phyloP scores from a whole-genome alignment of 306 rosid species.

The Rosa rugosa region DNA sequence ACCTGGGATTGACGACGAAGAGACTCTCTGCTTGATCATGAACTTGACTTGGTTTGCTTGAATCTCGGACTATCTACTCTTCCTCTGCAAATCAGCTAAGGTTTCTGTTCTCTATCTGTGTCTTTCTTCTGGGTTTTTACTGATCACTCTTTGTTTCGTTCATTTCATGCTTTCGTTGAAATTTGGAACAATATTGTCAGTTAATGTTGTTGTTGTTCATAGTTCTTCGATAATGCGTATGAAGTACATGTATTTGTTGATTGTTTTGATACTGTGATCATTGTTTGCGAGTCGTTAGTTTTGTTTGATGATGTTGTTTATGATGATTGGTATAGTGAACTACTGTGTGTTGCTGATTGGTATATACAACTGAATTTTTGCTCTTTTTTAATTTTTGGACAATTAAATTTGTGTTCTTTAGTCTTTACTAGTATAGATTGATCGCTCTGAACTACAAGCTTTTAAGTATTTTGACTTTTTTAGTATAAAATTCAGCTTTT shows the following conservation, averaged over 20 bases:
- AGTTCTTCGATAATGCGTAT: background rate
- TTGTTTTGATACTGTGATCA: background rate
- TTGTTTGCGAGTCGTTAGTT: background rate
- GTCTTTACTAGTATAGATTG: background rate
- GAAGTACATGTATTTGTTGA: too few relatives aligned
- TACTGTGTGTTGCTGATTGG: background rate
- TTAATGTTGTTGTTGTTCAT: too few relatives aligned
- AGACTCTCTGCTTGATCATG: background rate
- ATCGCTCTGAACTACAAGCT: background rate
- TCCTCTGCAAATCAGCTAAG: background rate
- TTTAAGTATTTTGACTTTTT: background rate
- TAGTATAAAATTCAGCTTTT: too few relatives aligned
- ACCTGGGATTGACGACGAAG: too few relatives aligned
- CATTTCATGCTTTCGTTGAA: background rate
- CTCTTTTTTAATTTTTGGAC: background rate
- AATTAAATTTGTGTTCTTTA: background rate
- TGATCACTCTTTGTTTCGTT: background rate
- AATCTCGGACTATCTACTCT: background rate
- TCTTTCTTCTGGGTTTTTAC: background rate
- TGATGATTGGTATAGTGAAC: background rate
- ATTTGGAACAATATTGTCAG: background rate
- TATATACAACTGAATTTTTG: background rate
- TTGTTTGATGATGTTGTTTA: background rate
- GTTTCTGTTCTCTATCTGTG: background rate
- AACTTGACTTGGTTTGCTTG: background rate